Evolutionary conservation across 352 stramenopile genomes (phyloP), one percentile per base, ranked within the genome.

Genomic region (Globisporangium cystogenes): DNA sequence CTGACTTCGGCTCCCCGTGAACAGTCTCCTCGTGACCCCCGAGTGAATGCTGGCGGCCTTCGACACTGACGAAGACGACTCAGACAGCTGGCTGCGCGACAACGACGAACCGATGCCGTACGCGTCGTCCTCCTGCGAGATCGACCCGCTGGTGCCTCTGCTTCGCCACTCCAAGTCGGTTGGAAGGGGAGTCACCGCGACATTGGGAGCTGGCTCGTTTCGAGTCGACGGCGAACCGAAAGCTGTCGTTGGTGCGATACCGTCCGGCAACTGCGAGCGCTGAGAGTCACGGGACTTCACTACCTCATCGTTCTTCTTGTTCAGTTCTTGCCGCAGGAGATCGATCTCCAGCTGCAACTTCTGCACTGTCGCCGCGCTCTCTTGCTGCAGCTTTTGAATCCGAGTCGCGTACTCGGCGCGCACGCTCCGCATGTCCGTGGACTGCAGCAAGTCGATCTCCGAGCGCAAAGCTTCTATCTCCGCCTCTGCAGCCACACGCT

Each of bases 361-460:
- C 27, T 81, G 65, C 51, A 87, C 76, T 47, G 53, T 60, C 3
- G 35, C 51, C 0, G 49, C 60, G n/a, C 63, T 68, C 29, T 89
- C 65, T n/a, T 76, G 68, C 54, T 89, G 70, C 3, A 89, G 58
- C 43, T 66, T 71, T 11, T 81, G 51, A 31, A 92, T 74, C 43
- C 63, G 72, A 8, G 56, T 39, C 23, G 59, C 51, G 33, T 85
- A 90, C 20, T 77, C 57, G 21, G 42, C 42, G 15, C 70, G 70
- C 46, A 90, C 65, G 27, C 65, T 64, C 18, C 70, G 71, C 12
- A 86, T 61, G 43, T 92, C 78, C 4, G 77, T 74, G 7, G 74
- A 76, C 59, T 90, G 78, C 41, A 92, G 40, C 12, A 88, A 53
- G 11, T 73, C 67, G n/a, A 89, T 72, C 58, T 92, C 76, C 10